Base-by-base conservation (phyloP, 2,329 filamentous ascomycete genomes). In the Aureobasidium sp. region DNA sequence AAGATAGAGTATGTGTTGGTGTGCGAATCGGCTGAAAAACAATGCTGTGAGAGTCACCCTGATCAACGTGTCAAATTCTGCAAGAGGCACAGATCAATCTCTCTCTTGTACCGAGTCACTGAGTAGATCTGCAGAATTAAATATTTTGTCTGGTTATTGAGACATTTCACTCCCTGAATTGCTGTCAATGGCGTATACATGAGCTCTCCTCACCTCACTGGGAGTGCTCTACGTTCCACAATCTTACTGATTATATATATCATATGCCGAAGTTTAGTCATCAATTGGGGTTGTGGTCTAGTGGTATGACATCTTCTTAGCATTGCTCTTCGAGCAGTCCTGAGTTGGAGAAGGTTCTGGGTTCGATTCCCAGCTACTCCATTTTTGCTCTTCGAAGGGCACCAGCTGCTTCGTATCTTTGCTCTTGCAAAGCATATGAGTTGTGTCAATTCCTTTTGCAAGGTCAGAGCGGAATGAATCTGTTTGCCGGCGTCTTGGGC, bases 221-320 rank as follows among this genome's bases (percentile, higher is more conserved):
- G 21, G 21, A 21, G 21, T 21, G 21, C 21, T 21, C 21, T 21
- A 34, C 9, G 6, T 10, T 10, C 9, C 21, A 21, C 1, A 27
- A 13, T 44, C 2, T 4, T 5, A 13, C 49, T 21, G 21, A 21
- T 21, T 21, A 21, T 21, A 21, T 21, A 21, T 21, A 21, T 21
- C 21, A 21, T 21, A 21, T 21, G 21, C 21, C 21, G 21, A 21
- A 21, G 1, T 21, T 21, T 21, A 10, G 0, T 21, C 32, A 39
- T 39, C 49, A 39, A 57, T 3, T 45, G 53, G 53, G 53, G 39
- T 57, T 57, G 53, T 57, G 53, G 53, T 57, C 53, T 57, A 57
- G 53, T 57, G 53, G 53, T 57, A 57, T 57, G 53, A 57, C 53
- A 57, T 57, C 53, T 57, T 57, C 53, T 57, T 57, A 57, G 53